A percentile compares a stretch with the other conserved stretches of the same genome.
phyloP scores from a whole-genome alignment of 2,329 filamentous ascomycete genomes.

The Conoideocrella luteorostrata region DNA sequence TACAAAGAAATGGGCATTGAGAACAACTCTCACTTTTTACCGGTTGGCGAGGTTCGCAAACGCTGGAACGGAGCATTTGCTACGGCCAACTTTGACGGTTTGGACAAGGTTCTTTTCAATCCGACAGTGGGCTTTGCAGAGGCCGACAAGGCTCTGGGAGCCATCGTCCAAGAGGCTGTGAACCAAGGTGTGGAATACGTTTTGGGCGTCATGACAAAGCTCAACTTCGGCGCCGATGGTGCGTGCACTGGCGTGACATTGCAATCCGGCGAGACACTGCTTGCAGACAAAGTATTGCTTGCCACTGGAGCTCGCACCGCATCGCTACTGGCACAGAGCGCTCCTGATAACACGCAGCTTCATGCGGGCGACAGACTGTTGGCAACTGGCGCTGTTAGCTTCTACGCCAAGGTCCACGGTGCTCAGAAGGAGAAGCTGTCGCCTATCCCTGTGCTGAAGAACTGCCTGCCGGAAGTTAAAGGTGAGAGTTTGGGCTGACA shows the following conservation, averaged over 20 bases:
- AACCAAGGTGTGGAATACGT: conserved; percentile 51
- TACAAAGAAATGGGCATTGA: conserved; percentile 30
- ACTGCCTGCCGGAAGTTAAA: conserved; percentile 33
- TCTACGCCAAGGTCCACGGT: conserved; percentile 31
- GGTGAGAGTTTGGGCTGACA: conserved; percentile 24
- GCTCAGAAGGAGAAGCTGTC: conserved; percentile 41
- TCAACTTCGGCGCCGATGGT: conserved; percentile 41
- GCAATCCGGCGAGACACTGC: conserved; percentile 36
- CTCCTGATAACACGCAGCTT: conserved; percentile 39
- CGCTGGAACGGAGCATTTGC: conserved; percentile 52
- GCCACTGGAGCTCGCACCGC: conserved; percentile 53
- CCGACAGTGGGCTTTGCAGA: conserved; percentile 53
- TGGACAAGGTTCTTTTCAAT: conserved; percentile 51
- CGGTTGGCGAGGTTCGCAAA: conserved; percentile 44
- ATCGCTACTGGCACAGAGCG: conserved; percentile 44
- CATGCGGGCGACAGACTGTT: conserved; percentile 47
- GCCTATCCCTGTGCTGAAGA: conserved; percentile 47
- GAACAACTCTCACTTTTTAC: conserved; percentile 34
- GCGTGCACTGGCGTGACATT: conserved; percentile 43
- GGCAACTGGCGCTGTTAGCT: conserved; percentile 48
- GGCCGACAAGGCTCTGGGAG: conserved; percentile 49
- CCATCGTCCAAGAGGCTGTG: conserved; percentile 45
- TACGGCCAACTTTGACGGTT: conserved; percentile 48
- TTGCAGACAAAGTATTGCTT: conserved; percentile 47
- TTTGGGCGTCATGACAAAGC: conserved; percentile 38